Conservation (phyloP, 108 stramenopile species). For the Nannochloropsis salina region DNA sequence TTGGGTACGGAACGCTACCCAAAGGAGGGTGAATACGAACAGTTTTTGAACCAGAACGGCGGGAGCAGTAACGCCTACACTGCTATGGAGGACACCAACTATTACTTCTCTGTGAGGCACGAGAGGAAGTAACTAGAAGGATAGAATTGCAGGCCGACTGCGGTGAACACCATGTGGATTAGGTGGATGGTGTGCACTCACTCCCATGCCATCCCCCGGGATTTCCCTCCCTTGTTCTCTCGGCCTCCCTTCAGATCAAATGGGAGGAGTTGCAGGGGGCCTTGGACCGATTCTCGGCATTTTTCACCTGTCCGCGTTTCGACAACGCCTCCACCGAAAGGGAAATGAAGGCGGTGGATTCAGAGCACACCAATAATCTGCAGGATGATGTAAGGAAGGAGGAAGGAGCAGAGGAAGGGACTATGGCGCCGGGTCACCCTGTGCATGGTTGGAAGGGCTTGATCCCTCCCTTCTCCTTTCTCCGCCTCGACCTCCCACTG, state of each 20-base stretch:
- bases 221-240: neutral
- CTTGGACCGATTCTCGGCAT: constrained; percentile 73
- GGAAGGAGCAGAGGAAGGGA: neutral
- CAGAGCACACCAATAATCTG: constrained; percentile 85
- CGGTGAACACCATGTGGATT: neutral
- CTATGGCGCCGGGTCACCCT: neutral
- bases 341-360: constrained; percentile 88
- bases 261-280: constrained; percentile 64
- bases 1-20: constrained; percentile 53
- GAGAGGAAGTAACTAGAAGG: neutral
- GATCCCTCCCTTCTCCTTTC: no score
- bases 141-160: neutral
- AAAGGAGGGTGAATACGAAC: constrained; percentile 50
- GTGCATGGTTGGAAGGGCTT: neutral
- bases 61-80: constrained; percentile 57
- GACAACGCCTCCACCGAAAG: constrained; percentile 68
- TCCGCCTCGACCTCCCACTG: neutral
- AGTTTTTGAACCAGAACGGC: constrained; percentile 32
- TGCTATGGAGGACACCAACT: constrained; percentile 78
- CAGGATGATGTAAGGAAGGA: constrained; percentile 60
- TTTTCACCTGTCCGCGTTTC: constrained; percentile 83
- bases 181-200: neutral
- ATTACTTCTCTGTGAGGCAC: constrained; percentile 62
- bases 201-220: neutral
- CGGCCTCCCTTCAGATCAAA: neutral